Base-by-base conservation (phyloP, 805 yeast genomes). In the Kazachstania taianensis region DNA sequence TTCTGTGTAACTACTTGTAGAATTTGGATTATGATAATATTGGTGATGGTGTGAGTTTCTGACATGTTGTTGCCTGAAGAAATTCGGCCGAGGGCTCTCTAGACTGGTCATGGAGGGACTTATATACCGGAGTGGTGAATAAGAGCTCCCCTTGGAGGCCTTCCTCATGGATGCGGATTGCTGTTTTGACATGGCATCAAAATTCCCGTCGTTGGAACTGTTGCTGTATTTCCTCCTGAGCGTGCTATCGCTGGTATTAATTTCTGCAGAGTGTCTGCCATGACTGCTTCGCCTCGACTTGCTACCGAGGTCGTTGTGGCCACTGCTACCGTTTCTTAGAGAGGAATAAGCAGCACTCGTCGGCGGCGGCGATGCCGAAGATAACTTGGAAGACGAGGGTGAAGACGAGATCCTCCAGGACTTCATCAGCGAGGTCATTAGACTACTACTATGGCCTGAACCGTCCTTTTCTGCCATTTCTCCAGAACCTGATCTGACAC, bases 111-210 rank as follows among this genome's bases (percentile, higher is more conserved):
- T 28, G 2, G 37, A 15, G 8, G 55, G 55, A 26, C 49, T 43
- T 0, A 42, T 37, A 18, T 49, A 48, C 25, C 56, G 45, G 31
- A 53, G 23, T 10, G 58, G 58, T 3, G 56, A 48, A 26, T 48
- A 49, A 7, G 50, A 26, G 5, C 17, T 13, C 16, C 12, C 19
- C 13, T 41, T 42, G 1, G 45, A 40, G 3, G 52, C 40, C 24
- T 38, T 38, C n/a, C 48, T 42, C 23, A 38, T 43, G 5, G 49
- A 39, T 12, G 46, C 39, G 8, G 45, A 28, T 27, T 54, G 52
- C 19, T 53, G 53, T 32, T 42, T 54, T 9, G 51, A 40, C 49
- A 51, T 50, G 3, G 59, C 55, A 30, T 54, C 57, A 27, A 47
- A 48, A 31, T 53, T 53, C 7, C 54, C 55, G 36, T 45, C 43